These are phyloP conservation scores for Prunus mongolica DNA, from an alignment of 306 rosid species.

Conservation along the genomic window DNA sequence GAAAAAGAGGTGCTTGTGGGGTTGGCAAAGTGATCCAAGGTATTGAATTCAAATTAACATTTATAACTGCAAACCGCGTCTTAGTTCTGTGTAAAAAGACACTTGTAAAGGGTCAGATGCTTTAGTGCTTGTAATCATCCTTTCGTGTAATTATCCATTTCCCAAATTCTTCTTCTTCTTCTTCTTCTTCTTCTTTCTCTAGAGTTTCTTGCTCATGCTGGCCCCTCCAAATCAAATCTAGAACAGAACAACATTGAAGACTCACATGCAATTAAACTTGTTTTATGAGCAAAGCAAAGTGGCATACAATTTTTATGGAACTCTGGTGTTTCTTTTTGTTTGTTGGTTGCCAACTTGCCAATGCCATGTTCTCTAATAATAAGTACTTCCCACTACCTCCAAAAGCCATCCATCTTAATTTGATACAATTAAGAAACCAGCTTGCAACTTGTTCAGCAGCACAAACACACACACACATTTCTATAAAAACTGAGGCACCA, in stretches of 20 bases:
- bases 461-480: background rate
- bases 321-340: slow-evolving; percentile 13
- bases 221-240: slow-evolving; percentile 9
- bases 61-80: too few species aligned
- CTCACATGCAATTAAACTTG: background rate
- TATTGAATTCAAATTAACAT: background rate
- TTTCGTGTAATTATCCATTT: slow-evolving; percentile 28
- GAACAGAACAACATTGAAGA: background rate
- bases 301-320: background rate
- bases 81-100: too few species aligned
- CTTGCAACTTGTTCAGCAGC: background rate
- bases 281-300: background rate
- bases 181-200: slow-evolving; percentile 11
- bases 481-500: background rate
- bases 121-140: slow-evolving; percentile 30
- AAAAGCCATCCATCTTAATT: background rate
- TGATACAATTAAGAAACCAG: background rate
- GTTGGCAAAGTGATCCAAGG: slow-evolving; percentile 30
- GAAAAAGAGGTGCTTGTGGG: slow-evolving; percentile 18
- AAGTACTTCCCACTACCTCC: slow-evolving; percentile 8
- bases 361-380: slow-evolving; percentile 8
- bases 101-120: slow-evolving; percentile 1
- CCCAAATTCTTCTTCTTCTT: slow-evolving; percentile 12
- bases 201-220: background rate
- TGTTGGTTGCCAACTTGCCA: background rate